Conservation (phyloP, 371 early-diverging fungal genomes). For the Mucor velutinosus region DNA sequence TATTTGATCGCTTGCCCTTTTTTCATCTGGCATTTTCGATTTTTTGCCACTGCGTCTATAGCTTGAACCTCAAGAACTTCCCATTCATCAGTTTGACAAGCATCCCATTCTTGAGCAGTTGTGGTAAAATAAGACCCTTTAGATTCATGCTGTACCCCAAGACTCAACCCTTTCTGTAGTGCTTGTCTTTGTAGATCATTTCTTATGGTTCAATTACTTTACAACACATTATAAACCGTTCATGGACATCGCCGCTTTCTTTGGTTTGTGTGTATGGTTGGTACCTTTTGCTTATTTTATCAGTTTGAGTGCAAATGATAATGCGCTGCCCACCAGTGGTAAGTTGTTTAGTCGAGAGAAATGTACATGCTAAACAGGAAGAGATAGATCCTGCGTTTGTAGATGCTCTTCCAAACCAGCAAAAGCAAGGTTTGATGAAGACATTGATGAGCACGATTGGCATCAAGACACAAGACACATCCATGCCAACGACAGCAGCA, state of each 20-base stretch:
- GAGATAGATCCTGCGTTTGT: slow-evolving; percentile 18
- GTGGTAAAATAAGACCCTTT: slow-evolving; percentile 59
- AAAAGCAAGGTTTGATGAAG: slow-evolving; percentile 28
- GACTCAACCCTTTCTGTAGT: slow-evolving; percentile 40
- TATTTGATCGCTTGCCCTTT: slow-evolving; percentile 73
- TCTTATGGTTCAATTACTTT: slow-evolving; percentile 88
- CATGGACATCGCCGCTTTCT: slow-evolving; percentile 82
- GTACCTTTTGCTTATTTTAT: slow-evolving; percentile 88
- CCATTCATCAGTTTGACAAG: slow-evolving; percentile 71
- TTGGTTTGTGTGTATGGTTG: slow-evolving; percentile 86
- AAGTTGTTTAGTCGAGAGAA: neutral
- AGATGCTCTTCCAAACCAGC: slow-evolving; percentile 16
- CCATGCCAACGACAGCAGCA: slow-evolving; percentile 2
- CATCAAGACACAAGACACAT: slow-evolving; percentile 20
- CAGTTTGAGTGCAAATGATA: slow-evolving; percentile 84
- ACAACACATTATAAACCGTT: slow-evolving; percentile 66
- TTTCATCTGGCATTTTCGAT: slow-evolving; percentile 65
- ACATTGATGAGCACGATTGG: slow-evolving; percentile 14
- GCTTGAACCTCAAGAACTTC: slow-evolving; percentile 70
- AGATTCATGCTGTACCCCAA: neutral
- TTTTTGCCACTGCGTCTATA: slow-evolving; percentile 71
- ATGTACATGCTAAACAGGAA: neutral
- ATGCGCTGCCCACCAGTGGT: slow-evolving; percentile 74
- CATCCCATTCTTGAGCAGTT: slow-evolving; percentile 65
- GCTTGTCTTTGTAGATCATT: slow-evolving; percentile 80